Conservation (phyloP, 2,329 filamentous ascomycete species). For the Curvularia hawaiiensis region DNA sequence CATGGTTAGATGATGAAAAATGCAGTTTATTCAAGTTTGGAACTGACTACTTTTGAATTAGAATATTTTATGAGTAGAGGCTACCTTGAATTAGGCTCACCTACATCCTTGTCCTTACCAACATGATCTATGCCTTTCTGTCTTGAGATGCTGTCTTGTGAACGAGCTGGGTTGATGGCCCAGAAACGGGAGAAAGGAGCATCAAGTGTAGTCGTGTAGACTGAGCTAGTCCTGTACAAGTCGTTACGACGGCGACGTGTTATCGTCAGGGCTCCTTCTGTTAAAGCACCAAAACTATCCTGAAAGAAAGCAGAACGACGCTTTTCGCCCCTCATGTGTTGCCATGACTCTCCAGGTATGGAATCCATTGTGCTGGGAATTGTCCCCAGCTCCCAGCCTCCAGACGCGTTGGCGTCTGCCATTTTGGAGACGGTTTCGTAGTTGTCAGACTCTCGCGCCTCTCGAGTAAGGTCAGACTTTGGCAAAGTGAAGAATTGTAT, state of each 20-base stretch:
- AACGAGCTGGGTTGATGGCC: conserved; percentile 2
- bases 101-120: conserved; percentile 11
- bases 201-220: conserved; percentile 54
- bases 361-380: conserved; percentile 54
- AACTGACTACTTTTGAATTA: conserved; percentile 16
- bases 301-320: conserved; percentile 27
- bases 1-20: not conserved
- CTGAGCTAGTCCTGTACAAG: conserved; percentile 2
- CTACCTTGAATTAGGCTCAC: conserved; percentile 16
- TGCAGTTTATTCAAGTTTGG: conserved; percentile 2
- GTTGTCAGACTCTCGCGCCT: not conserved
- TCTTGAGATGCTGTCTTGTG: not conserved
- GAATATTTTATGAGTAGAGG: conserved; percentile 3
- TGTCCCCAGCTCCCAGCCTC: conserved; percentile 47
- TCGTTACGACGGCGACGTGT: conserved; percentile 14
- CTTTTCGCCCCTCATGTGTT: conserved; percentile 13
- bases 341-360: conserved; percentile 31
- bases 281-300: conserved; percentile 66
- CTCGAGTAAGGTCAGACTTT: not conserved
- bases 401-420: conserved; percentile 2
- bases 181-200: conserved; percentile 52
- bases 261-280: conserved; percentile 57
- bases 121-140: not conserved
- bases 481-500: conserved; percentile 53
- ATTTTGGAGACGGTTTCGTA: conserved; percentile 2